Conservation (phyloP, 2,329 filamentous ascomycete genomes). For the Chrysoporthe cubensis region DNA sequence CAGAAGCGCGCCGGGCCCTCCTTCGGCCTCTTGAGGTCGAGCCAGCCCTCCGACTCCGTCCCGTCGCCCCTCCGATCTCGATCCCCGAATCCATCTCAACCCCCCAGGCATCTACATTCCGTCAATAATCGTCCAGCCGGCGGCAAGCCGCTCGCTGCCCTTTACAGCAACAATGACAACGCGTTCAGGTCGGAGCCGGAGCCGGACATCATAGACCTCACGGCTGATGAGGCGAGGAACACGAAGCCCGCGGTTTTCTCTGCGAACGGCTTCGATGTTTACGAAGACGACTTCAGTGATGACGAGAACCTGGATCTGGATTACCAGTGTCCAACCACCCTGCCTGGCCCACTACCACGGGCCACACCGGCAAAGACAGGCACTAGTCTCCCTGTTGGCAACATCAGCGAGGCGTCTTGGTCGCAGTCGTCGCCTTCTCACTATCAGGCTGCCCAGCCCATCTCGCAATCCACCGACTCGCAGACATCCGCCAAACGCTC, state of each 20-base stretch:
- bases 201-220: conserved; percentile 42
- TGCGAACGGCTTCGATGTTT: conserved; percentile 61
- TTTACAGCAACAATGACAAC: conserved; percentile 47
- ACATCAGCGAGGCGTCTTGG: conserved; percentile 63
- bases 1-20: conserved; percentile 43
- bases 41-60: conserved; percentile 17
- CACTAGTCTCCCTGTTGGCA: conserved; percentile 32
- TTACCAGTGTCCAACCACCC: conserved; percentile 61
- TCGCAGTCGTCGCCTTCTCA: conserved; percentile 67
- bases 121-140: conserved; percentile 27
- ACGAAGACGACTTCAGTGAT: conserved; percentile 83
- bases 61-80: conserved; percentile 39
- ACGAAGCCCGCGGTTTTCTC: conserved; percentile 33
- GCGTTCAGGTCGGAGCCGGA: conserved; percentile 51
- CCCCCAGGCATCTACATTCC: conserved; percentile 28
- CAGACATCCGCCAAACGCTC: conserved; percentile 47
- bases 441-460: conserved; percentile 41
- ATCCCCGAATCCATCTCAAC: conserved; percentile 40
- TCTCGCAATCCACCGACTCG: conserved; percentile 23
- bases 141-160: conserved; percentile 43
- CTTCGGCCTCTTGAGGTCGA: conserved; percentile 31
- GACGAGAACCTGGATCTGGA: conserved; percentile 77
- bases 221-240: conserved; percentile 34
- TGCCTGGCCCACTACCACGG: conserved; percentile 42
- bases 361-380: conserved; percentile 32